A percentile compares a stretch with the other conserved stretches of the same genome.
Evolutionary conservation across 1,284 basidiomycete species (phyloP).

Genomic region (Cutaneotrichosporon sp.): DNA sequence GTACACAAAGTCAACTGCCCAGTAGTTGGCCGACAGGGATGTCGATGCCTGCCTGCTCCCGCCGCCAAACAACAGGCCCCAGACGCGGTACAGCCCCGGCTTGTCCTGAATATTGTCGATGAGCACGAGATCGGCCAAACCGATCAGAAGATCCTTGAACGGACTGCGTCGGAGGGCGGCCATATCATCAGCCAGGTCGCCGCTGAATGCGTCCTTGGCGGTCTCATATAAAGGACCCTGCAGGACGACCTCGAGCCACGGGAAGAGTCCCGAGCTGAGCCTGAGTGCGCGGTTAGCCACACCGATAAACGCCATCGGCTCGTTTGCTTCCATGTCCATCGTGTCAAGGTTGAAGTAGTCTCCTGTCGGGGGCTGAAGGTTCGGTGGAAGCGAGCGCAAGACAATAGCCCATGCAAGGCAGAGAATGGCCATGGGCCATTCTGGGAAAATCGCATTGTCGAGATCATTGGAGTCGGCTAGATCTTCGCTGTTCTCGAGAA

Average conservation of each 20-base stretch:
- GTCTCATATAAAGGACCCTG: slow-evolving; percentile 30
- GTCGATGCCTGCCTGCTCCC: slow-evolving; percentile 28
- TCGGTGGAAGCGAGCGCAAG: slow-evolving; percentile 26
- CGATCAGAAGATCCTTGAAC: slow-evolving; percentile 42
- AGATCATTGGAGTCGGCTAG: slow-evolving; percentile 17
- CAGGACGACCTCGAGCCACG: slow-evolving; percentile 37
- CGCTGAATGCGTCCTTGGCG: slow-evolving; percentile 16
- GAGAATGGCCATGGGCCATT: slow-evolving; percentile 37
- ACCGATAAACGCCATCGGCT: slow-evolving; percentile 22
- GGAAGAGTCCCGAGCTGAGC: slow-evolving; percentile 32
- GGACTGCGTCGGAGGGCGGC: slow-evolving; percentile 28
- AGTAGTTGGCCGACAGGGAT: slow-evolving; percentile 36
- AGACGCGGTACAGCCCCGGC: slow-evolving; percentile 29
- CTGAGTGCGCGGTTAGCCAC: slow-evolving; percentile 31
- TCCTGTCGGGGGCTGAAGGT: slow-evolving; percentile 22
- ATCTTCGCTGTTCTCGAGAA: slow-evolving; percentile 31
- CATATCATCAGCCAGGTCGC: slow-evolving; percentile 17
- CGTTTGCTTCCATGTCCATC: slow-evolving; percentile 14
- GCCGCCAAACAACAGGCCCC: slow-evolving; percentile 37
- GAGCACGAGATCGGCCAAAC: slow-evolving; percentile 32
- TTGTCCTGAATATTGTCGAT: slow-evolving; percentile 32
- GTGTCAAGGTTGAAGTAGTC: slow-evolving; percentile 22
- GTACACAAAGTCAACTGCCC: slow-evolving; percentile 35
- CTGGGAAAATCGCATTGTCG: slow-evolving; percentile 12
- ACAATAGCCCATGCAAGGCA: slow-evolving; percentile 44